Evolutionary conservation across 768 basidiomycete genomes (phyloP), one percentile per base, ranked within the genome.

Genomic region (Roridomyces roridus): DNA sequence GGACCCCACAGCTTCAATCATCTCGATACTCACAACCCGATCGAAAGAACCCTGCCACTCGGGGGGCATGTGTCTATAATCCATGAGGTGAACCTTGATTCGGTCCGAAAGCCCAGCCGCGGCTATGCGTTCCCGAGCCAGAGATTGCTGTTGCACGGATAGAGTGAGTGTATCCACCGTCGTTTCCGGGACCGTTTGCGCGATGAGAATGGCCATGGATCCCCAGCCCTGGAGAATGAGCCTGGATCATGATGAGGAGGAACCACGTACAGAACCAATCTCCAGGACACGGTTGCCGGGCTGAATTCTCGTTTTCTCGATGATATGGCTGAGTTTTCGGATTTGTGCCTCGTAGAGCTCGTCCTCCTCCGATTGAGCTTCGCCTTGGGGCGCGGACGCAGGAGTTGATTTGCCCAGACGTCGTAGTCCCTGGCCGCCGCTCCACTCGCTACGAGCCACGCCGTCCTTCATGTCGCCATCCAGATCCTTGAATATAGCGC

Each of bases 131-230:
- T 83, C 73, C 43, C 77, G 78, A 1, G 86, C 88, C 8, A 88
- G 76, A 1, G 64, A 67, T 57, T 85, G 85, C 62, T 92, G 90
- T 46, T 87, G 83, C 7, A 79, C 74, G 0, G 87, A 89, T 15
- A 92, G 79, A 10, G 90, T 92, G 54, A 92, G 74, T 10, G 89
- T 89, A 65, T 91, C 88, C 43, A 91, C 78, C 1, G 74, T 80
- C 42, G 85, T 87, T 31, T 76, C 78, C 2, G 84, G 81, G 51
- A 83, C 72, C 10, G 77, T 79, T 31, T 74, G 72, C 0, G 85
- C 84, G 42, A 88, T 80, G 51, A 81, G 74, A 45, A 91, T 86
- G 4, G 90, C 83, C 60, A 92, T 76, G 7, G 86, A 84, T 5
- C 89, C 89, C 88, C 89, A 92, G 5, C 89, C 89, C 61, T 63